These are phyloP conservation scores for Naematelia aurantialba DNA, from an alignment of 768 basidiomycete species.

Conservation along the genomic window DNA sequence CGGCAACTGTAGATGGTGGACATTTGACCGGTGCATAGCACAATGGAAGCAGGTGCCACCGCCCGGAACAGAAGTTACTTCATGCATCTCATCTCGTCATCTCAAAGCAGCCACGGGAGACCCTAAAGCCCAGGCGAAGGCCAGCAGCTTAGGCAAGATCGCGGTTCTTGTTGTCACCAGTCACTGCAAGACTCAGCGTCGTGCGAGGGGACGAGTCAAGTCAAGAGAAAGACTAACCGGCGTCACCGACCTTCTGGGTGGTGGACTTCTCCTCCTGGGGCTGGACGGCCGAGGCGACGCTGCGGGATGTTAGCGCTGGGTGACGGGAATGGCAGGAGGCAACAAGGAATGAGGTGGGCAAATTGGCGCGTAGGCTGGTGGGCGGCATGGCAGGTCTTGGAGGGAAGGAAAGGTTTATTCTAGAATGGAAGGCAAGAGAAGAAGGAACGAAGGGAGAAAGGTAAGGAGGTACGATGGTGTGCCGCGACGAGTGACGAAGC, in stretches of 20 bases:
- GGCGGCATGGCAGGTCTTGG: too few relatives aligned
- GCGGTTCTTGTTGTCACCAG: constrained; percentile 42
- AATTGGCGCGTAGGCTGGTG: not conserved
- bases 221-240: constrained; percentile 17
- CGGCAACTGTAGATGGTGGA: too few relatives aligned
- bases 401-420: too few relatives aligned
- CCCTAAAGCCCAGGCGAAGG: not conserved
- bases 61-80: not conserved
- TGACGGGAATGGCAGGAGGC: not conserved
- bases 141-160: constrained; percentile 9
- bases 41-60: too few relatives aligned
- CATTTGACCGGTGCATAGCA: too few relatives aligned
- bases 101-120: not conserved
- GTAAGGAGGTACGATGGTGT: too few relatives aligned
- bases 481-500: too few relatives aligned
- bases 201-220: not conserved
- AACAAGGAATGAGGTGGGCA: not conserved
- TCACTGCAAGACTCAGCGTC: constrained; percentile 13
- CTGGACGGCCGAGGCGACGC: constrained; percentile 38
- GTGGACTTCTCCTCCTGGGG: constrained; percentile 44
- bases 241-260: constrained; percentile 44
- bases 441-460: too few relatives aligned
- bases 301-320: not conserved
- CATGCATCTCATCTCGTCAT: not conserved
- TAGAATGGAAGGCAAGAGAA: too few relatives aligned